Evolutionary conservation across 2,329 filamentous ascomycete genomes (phyloP).

Genomic region (Aspergillus felis): DNA sequence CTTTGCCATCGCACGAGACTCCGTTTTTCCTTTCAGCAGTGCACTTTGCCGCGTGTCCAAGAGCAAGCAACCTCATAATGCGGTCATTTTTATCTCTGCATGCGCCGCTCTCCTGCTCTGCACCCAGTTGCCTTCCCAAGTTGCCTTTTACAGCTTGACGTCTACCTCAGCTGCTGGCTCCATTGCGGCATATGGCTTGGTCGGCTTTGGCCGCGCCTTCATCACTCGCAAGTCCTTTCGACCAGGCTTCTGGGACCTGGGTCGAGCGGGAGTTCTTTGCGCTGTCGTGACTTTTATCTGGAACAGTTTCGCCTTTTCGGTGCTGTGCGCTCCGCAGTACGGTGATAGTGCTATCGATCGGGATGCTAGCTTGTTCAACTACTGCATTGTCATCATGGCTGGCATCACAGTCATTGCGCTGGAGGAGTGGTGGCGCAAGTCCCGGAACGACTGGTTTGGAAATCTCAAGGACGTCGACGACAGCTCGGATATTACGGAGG

Average conservation of each 20-base stretch:
- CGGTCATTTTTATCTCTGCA: conserved; percentile 35
- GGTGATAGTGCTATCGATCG: background rate
- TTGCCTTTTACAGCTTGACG: conserved; percentile 46
- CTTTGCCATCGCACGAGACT: conserved; percentile 56
- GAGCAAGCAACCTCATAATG: too few relatives aligned
- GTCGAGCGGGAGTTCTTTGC: too few relatives aligned
- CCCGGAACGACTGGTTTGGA: too few relatives aligned
- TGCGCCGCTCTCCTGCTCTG: conserved; percentile 51
- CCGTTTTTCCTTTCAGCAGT: conserved; percentile 52
- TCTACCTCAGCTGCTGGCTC: conserved; percentile 46
- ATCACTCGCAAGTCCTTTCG: too few relatives aligned
- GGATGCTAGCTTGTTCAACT: conserved; percentile 21
- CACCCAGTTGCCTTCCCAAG: conserved; percentile 50
- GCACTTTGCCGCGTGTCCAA: conserved; percentile 21
- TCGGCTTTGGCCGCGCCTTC: conserved; percentile 11
- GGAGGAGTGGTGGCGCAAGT: too few relatives aligned
- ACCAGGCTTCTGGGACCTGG: too few relatives aligned
- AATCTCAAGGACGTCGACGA: too few relatives aligned
- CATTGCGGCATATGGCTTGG: conserved; percentile 43
- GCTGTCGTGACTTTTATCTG: too few relatives aligned
- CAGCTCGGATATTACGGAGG: too few relatives aligned
- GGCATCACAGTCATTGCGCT: conserved; percentile 26
- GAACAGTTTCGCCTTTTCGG: conserved; percentile 2
- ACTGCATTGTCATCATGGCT: conserved; percentile 45
- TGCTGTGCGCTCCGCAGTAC: conserved; percentile 42